These are phyloP conservation scores for Sungouiella thailandica DNA, from an alignment of 805 yeast genomes.

Conservation along the genomic window DNA sequence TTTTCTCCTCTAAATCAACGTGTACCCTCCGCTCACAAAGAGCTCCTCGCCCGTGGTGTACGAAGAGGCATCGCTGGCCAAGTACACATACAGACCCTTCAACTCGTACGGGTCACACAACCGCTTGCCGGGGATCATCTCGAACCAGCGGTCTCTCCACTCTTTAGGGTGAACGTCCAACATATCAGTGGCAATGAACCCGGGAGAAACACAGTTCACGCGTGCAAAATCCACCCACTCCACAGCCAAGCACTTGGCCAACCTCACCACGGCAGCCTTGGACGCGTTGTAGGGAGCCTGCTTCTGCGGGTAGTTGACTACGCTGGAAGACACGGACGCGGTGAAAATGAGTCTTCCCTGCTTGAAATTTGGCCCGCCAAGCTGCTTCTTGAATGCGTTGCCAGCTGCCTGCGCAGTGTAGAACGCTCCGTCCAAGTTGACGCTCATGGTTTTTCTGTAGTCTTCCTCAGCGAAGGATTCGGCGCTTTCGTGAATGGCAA, in stretches of 20 bases:
- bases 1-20: too few relatives aligned
- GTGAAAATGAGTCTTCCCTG: slow-evolving; percentile 6
- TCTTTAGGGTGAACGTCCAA: slow-evolving; percentile 1
- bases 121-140: not conserved
- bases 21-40: slow-evolving; percentile 11
- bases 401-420: slow-evolving; percentile 2
- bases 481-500: not conserved
- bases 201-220: slow-evolving; percentile 1
- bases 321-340: slow-evolving; percentile 3
- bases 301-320: not conserved
- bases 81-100: slow-evolving; percentile 25
- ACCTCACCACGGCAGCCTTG: not conserved
- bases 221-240: slow-evolving; percentile 2
- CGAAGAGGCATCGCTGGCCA: slow-evolving; percentile 7
- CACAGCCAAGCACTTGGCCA: slow-evolving; percentile 1
- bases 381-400: not conserved
- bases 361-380: slow-evolving; percentile 5
- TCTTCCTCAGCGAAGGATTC: not conserved
- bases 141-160: not conserved
- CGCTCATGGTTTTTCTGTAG: not conserved
- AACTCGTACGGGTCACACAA: not conserved
- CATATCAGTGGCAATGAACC: slow-evolving; percentile 2
- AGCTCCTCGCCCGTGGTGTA: slow-evolving; percentile 9
- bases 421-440: slow-evolving; percentile 1
- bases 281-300: slow-evolving; percentile 1